These are phyloP conservation scores for Themeda triandra DNA, from an alignment of 176 grass and related monocot genomes.

Conservation along the genomic window DNA sequence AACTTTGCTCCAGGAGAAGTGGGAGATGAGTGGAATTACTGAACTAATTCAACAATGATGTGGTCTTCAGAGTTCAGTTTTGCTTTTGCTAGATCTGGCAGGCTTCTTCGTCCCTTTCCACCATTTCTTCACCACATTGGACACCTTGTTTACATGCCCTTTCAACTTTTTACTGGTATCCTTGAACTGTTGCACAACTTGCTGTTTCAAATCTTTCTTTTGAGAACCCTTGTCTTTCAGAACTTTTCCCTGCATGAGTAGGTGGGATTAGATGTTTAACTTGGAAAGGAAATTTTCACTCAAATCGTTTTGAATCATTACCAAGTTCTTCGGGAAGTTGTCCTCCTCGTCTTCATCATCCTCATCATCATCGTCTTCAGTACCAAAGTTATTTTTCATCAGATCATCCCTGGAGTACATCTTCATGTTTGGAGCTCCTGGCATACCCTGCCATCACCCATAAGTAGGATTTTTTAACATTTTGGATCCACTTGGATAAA, in stretches of 20 bases:
- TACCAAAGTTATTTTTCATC: conserved; percentile 89
- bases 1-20: not conserved
- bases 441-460: conserved; percentile 56
- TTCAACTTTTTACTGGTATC: conserved; percentile 70
- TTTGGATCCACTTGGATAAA: not conserved
- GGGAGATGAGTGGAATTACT: not conserved
- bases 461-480: not conserved
- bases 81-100: conserved; percentile 50
- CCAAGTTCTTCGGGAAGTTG: conserved; percentile 70
- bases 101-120: conserved; percentile 64
- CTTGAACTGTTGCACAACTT: conserved; percentile 50
- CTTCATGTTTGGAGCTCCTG: conserved; percentile 90
- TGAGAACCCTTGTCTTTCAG: conserved; percentile 58
- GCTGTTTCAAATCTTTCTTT: conserved; percentile 76
- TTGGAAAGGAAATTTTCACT: conserved; percentile 4
- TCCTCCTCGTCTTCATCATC: conserved; percentile 74
- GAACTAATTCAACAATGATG: not conserved
- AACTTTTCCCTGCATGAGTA: conserved; percentile 54
- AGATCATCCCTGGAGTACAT: conserved; percentile 95
- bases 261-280: not conserved
- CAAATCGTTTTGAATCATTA: conserved; percentile 19
- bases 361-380: conserved; percentile 51
- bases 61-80: conserved; percentile 62
- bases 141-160: conserved; percentile 56
- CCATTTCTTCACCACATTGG: conserved; percentile 73